Percentiles rank a stretch among this genome's conserved stretches.
Conservation (phyloP, 345 rosid species). For the Syzygium aromaticum region DNA sequence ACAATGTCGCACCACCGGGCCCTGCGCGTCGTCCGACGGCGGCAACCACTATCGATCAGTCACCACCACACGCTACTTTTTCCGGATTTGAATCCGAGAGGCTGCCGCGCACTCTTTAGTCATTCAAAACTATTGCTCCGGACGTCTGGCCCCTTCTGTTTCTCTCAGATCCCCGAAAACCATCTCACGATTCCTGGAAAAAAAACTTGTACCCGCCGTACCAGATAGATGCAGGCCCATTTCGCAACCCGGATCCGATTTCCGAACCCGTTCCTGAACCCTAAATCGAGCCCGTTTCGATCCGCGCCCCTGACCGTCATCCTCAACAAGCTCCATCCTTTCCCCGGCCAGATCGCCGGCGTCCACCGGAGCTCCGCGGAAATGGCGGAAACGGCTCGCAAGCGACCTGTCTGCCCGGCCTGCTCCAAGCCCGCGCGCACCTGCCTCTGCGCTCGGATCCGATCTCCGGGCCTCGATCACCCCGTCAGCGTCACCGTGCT, state of each 20-base stretch:
- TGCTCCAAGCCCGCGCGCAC: slow-evolving; percentile 58
- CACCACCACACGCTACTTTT: too few relatives aligned
- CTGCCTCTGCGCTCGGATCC: slow-evolving; percentile 63
- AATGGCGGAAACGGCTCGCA: not conserved
- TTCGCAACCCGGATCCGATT: not conserved
- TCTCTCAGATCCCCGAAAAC: not conserved
- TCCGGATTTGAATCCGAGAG: not conserved
- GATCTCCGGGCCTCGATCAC: slow-evolving; percentile 37
- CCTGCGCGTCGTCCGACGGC: not conserved
- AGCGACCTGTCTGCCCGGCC: slow-evolving; percentile 53
- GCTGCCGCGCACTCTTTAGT: not conserved
- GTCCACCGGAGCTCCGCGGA: not conserved
- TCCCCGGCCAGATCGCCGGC: not conserved
- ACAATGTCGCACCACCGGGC: not conserved
- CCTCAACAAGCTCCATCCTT: not conserved
- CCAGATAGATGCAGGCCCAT: not conserved
- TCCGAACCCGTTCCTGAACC: not conserved
- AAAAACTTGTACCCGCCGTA: not conserved
- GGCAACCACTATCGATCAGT: too few relatives aligned
- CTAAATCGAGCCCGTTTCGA: not conserved
- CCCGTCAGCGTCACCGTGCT: slow-evolving; percentile 67
- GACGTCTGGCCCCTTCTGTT: not conserved
- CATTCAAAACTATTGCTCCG: not conserved
- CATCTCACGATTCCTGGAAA: not conserved
- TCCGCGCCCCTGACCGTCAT: not conserved